Percentiles rank a stretch among this genome's conserved stretches.
Conservation (phyloP, 495 filamentous ascomycete species). For the Barbatosphaeria neglecta region DNA sequence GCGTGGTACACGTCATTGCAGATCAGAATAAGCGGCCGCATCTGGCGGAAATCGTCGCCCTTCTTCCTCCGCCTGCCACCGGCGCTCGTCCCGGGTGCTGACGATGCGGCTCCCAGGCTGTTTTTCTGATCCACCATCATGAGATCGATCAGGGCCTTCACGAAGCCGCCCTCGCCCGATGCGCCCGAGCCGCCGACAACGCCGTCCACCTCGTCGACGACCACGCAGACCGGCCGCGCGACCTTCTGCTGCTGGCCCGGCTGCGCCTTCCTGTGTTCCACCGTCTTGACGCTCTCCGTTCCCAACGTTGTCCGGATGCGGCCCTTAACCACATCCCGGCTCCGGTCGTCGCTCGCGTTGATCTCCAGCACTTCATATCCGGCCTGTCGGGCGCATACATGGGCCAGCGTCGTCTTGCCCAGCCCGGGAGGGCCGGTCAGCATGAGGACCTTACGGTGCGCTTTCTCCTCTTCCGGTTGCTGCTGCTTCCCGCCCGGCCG, state of each 20-base stretch:
- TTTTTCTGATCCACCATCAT: constrained; percentile 80
- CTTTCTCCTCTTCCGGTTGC: constrained; percentile 47
- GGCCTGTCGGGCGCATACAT: constrained; percentile 89
- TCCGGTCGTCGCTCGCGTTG: constrained; percentile 74
- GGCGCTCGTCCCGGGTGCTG: constrained; percentile 3
- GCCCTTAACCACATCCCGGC: constrained; percentile 70
- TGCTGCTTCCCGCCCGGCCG: constrained; percentile 20
- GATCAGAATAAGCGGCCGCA: constrained; percentile 81
- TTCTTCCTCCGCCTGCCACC: constrained; percentile 38
- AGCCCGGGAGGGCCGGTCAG: constrained; percentile 84
- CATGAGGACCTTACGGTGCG: constrained; percentile 76
- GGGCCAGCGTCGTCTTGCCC: constrained; percentile 91
- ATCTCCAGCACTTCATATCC: constrained; percentile 91
- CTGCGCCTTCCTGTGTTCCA: constrained; percentile 49
- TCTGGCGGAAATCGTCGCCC: constrained; percentile 70
- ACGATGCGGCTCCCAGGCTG: constrained; percentile 27
- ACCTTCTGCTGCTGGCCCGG: constrained; percentile 52
- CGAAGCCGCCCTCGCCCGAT: constrained; percentile 68
- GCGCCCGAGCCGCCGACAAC: constrained; percentile 68
- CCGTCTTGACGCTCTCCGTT: constrained; percentile 82
- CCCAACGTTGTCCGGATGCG: constrained; percentile 78
- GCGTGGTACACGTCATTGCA: constrained; percentile 98
- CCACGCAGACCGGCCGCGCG: constrained; percentile 80
- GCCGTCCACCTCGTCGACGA: constrained; percentile 95
- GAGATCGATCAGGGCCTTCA: constrained; percentile 88